A percentile compares a stretch with the other conserved stretches of the same genome.
Evolutionary conservation across 1,139 yeast species (phyloP).

Genomic region (Pneumocystis sp.): DNA sequence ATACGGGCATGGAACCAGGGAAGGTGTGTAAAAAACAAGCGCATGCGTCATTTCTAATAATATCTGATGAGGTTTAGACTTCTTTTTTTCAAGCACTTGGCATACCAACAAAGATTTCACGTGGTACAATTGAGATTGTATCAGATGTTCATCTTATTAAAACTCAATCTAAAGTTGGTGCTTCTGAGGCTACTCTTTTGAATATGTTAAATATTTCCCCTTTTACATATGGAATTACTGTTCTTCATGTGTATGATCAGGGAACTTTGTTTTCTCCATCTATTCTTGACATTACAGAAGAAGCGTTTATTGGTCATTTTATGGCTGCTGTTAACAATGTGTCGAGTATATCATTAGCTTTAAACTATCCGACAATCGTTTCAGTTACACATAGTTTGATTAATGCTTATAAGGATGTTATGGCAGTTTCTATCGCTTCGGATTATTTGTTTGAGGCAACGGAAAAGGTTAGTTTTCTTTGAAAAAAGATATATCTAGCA

Average conservation of each 20-base stretch:
- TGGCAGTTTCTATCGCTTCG: constrained; percentile 94
- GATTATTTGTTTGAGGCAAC: constrained; percentile 99
- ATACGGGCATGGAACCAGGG: constrained; percentile 99
- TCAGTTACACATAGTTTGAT: constrained; percentile 97
- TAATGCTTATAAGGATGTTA: constrained; percentile 98
- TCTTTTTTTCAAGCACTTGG: constrained; percentile 99
- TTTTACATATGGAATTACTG: constrained; percentile 95
- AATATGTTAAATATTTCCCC: constrained; percentile 99
- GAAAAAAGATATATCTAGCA: not conserved
- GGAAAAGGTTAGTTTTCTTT: constrained; percentile 39
- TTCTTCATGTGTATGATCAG: constrained; percentile 93
- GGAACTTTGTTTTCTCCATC: constrained; percentile 96
- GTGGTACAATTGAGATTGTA: constrained; percentile 99
- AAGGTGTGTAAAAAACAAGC: constrained; percentile 25
- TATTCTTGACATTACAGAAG: constrained; percentile 97
- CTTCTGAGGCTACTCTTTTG: constrained; percentile 96
- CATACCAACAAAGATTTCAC: constrained; percentile 99
- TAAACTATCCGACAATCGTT: constrained; percentile 98
- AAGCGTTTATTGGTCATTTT: constrained; percentile 84
- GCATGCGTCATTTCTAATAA: not conserved
- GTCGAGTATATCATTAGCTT: constrained; percentile 92
- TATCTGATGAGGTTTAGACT: constrained; percentile 32
- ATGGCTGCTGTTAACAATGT: constrained; percentile 84
- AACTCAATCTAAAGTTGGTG: constrained; percentile 83
- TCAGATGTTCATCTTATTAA: constrained; percentile 91